Conservation (phyloP, 257 asterid genomes). For the Gentiana straminea region DNA sequence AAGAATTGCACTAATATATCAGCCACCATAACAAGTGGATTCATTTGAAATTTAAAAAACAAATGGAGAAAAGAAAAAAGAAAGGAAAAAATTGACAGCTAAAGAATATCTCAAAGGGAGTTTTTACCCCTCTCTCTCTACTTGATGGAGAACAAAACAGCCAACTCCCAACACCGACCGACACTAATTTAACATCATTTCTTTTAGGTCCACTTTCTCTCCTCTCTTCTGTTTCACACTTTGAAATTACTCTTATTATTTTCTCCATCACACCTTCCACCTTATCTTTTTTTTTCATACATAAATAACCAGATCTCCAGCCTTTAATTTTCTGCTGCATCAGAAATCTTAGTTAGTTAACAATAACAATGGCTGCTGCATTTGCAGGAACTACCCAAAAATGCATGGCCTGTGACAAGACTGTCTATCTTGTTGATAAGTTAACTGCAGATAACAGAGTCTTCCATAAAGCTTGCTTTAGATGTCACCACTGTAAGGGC, state of each 20-base stretch:
- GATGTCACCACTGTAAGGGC: conserved; percentile 96
- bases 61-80: neutral
- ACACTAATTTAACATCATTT: conserved; percentile 21
- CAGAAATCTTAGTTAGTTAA: conserved; percentile 3
- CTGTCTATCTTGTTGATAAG: conserved; percentile 88
- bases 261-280: conserved; percentile 13
- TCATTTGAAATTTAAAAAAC: too few relatives aligned
- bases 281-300: conserved; percentile 19
- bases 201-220: conserved; percentile 15
- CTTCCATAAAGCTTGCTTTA: conserved; percentile 89
- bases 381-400: conserved; percentile 98
- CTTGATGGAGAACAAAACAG: conserved; percentile 33
- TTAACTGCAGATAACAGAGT: conserved; percentile 80
- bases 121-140: conserved; percentile 14
- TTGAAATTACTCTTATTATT: conserved; percentile 6
- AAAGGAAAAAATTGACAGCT: neutral
- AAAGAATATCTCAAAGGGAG: conserved; percentile 15
- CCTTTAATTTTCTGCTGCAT: neutral
- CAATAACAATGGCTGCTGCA: conserved; percentile 48
- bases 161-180: conserved; percentile 5
- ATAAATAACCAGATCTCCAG: conserved; percentile 3
- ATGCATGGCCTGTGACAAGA: conserved; percentile 92
- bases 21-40: too few relatives aligned
- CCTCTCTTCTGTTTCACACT: neutral
- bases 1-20: too few relatives aligned